Evolutionary conservation across 257 asterid species (phyloP), one percentile per base, ranked within the genome.

Genomic region (Solanum chilense): DNA sequence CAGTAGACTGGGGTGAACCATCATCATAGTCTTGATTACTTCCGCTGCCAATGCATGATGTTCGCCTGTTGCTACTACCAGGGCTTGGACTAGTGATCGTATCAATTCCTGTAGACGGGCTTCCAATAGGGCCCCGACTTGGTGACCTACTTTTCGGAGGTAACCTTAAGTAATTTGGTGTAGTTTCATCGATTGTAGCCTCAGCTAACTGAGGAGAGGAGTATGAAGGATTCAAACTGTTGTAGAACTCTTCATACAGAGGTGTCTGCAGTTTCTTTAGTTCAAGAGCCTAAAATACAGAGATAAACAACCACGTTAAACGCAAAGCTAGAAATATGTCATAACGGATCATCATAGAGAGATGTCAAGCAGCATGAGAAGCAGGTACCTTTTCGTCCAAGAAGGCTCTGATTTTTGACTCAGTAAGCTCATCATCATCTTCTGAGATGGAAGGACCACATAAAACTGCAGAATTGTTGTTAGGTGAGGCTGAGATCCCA

Each of bases 121-220:
- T 90, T 85, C 85, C 85, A 29, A 31, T 81, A 49, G 70, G 85
- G 3, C 70, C 85, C 31, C n/a, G 89, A 77, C 89, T 87, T 41
- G 93, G 92, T 68, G 93, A 91, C 88, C 90, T 85, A 85, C 90
- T 91, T 85, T 90, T 91, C 10, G 91, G 92, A 82, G 93, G 93
- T 80, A 91, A 81, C 83, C 89, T 90, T 88, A 91, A 87, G 77
- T 82, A 75, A 11, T 86, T 91, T 29, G 91, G 71, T 75, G 87
- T 66, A 87, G 62, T 86, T 84, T 85, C 92, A 33, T 91, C 90
- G 29, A 39, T 83, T n/a, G 85, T 76, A 42, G 85, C 62, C 82
- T 87, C 93, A 14, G 86, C 64, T 29, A 88, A 84, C 75, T 70
- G 86, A 52, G 90, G 90, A 70, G 91, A 83, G 87, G 91, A 83